These are phyloP conservation scores for Beauveria sp. DNA, from an alignment of 2,329 filamentous ascomycete species.

Conservation along the genomic window DNA sequence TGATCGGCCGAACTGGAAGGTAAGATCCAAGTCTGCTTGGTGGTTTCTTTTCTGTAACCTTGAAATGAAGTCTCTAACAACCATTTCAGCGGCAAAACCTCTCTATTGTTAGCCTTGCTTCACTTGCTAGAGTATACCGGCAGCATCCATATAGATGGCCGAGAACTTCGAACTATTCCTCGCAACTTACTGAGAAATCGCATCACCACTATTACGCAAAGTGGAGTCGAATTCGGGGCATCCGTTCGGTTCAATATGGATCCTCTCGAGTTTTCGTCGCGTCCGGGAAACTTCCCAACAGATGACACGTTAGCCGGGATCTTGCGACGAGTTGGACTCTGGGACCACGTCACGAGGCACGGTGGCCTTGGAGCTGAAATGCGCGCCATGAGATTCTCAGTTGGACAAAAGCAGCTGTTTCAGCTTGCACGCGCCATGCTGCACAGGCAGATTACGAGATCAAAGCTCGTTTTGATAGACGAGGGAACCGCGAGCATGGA, in stretches of 20 bases:
- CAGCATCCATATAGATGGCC: constrained; percentile 3
- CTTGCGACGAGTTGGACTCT: background rate
- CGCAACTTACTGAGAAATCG: background rate
- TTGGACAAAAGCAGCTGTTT: background rate
- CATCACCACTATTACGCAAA: constrained; percentile 4
- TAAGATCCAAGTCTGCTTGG: background rate
- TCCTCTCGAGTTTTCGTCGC: background rate
- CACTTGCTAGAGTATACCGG: constrained; percentile 1
- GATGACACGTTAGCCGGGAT: background rate
- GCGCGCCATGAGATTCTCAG: background rate
- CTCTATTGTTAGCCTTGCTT: background rate
- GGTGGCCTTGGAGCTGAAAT: background rate
- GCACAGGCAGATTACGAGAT: background rate
- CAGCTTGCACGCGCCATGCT: constrained; percentile 3
- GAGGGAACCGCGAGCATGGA: background rate
- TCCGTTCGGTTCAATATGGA: constrained; percentile 3
- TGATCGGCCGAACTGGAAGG: constrained; percentile 4
- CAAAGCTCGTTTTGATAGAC: background rate
- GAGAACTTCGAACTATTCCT: background rate
- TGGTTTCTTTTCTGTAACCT: no score
- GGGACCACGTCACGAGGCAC: background rate
- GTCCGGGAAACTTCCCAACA: background rate
- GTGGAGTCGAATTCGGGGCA: background rate
- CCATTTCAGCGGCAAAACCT: background rate
- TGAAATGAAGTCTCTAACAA: background rate